These are phyloP conservation scores for Picochlorum costavermella DNA, from an alignment of 139 green algal genomes.

Conservation along the genomic window DNA sequence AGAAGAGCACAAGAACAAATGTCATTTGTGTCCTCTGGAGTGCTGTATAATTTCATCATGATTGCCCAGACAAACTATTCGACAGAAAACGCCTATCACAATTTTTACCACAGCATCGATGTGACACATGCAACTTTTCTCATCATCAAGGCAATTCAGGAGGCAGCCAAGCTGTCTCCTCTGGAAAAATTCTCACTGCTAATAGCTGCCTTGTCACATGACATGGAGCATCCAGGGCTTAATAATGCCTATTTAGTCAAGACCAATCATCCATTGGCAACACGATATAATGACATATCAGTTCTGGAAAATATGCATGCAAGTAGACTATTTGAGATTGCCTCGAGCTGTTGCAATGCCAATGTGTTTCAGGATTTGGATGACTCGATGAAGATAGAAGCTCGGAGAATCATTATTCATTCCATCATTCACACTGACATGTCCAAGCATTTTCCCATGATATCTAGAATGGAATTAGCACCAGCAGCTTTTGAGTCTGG, in stretches of 20 bases:
- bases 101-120: conserved; percentile 55
- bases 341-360: conserved; percentile 15
- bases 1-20: neutral
- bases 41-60: neutral
- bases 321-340: conserved; percentile 36
- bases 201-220: conserved; percentile 52
- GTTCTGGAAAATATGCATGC: conserved; percentile 54
- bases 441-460: conserved; percentile 56
- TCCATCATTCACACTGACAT: conserved; percentile 64
- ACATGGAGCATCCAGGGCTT: conserved; percentile 57
- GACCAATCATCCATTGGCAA: conserved; percentile 33
- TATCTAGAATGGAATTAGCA: conserved; percentile 33
- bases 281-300: conserved; percentile 56
- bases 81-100: conserved; percentile 48
- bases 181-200: conserved; percentile 46
- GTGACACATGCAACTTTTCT: conserved; percentile 46
- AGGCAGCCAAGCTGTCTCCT: conserved; percentile 12
- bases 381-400: conserved; percentile 30
- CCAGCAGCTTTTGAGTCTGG: conserved; percentile 4
- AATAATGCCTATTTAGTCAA: conserved; percentile 58
- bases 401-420: conserved; percentile 43
- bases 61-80: neutral
- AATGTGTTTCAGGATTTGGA: conserved; percentile 36
- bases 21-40: conserved; percentile 2
- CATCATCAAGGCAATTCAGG: conserved; percentile 23